Percentiles rank a stretch among this genome's conserved stretches.
Evolutionary conservation across 2,329 filamentous ascomycete species (phyloP).

Genomic region (Bipolaris bicolor): DNA sequence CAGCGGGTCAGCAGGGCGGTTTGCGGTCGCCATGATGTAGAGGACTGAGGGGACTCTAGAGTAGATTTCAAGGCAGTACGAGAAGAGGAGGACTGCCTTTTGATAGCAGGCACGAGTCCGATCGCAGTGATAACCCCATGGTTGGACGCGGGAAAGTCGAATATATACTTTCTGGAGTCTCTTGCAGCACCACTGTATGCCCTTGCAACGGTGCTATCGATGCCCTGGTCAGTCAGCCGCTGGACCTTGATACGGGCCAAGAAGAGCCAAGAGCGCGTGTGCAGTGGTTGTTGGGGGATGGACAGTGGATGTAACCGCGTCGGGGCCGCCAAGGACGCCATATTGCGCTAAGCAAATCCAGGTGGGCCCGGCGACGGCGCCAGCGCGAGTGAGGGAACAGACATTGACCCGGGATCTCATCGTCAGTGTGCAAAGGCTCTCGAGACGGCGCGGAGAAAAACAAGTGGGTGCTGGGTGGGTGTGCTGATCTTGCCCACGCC

Average conservation of each 20-base stretch:
- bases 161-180: constrained; percentile 26
- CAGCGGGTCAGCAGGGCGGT: constrained; percentile 68
- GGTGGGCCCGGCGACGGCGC: constrained; percentile 18
- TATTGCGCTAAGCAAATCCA: constrained; percentile 37
- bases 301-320: constrained; percentile 32
- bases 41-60: constrained; percentile 7
- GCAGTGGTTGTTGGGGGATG: constrained; percentile 25
- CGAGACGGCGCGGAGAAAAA: constrained; percentile 8
- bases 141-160: constrained; percentile 15
- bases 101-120: constrained; percentile 25
- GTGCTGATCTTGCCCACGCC: constrained; percentile 24
- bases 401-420: constrained; percentile 19
- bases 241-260: constrained; percentile 39
- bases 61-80: constrained; percentile 11
- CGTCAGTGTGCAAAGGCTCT: constrained; percentile 23
- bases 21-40: constrained; percentile 38
- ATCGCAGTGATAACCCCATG: constrained; percentile 18
- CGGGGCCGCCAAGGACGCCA: constrained; percentile 33
- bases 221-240: constrained; percentile 27
- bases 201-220: constrained; percentile 22
- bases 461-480: constrained; percentile 16
- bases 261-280: constrained; percentile 39
- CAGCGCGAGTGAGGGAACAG: constrained; percentile 27
- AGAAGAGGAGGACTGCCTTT: constrained; percentile 7
- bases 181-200: constrained; percentile 14